These are phyloP conservation scores for Clonostachys sp. DNA, from an alignment of 2,329 filamentous ascomycete species.

Conservation along the genomic window DNA sequence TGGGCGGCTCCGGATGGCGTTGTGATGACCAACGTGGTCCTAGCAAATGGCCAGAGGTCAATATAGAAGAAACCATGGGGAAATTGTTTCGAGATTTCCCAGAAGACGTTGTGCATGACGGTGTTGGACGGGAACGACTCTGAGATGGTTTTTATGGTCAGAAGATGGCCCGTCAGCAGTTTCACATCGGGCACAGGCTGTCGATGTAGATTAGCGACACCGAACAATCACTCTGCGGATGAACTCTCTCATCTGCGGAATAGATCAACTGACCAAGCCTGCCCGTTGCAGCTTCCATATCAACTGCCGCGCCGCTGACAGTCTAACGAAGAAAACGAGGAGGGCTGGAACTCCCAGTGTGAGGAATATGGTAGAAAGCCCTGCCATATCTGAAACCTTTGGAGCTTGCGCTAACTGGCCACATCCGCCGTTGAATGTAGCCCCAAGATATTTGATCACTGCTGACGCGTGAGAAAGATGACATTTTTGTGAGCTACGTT, in stretches of 20 bases:
- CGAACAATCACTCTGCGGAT: too few relatives aligned
- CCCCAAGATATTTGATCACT: too few relatives aligned
- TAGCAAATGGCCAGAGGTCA: not conserved
- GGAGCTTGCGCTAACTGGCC: too few relatives aligned
- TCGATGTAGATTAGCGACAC: not conserved
- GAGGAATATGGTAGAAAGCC: not conserved
- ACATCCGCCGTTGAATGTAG: too few relatives aligned
- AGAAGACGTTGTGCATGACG: not conserved
- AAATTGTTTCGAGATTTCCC: not conserved
- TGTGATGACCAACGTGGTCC: not conserved
- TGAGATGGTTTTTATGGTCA: not conserved
- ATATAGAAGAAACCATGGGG: not conserved
- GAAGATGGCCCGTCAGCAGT: not conserved
- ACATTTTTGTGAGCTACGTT: too few relatives aligned
- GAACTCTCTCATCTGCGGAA: too few relatives aligned
- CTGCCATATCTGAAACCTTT: not conserved
- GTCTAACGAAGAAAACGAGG: not conserved
- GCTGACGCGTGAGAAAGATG: too few relatives aligned
- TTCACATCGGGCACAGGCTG: not conserved
- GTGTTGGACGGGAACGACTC: not conserved
- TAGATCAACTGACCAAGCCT: too few relatives aligned
- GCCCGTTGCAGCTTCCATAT: too few relatives aligned
- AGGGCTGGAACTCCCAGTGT: not conserved
- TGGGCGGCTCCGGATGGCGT: not conserved
- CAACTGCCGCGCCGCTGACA: not conserved